These are phyloP conservation scores for Moringa oleifera DNA, from an alignment of 345 rosid genomes.

Conservation along the genomic window DNA sequence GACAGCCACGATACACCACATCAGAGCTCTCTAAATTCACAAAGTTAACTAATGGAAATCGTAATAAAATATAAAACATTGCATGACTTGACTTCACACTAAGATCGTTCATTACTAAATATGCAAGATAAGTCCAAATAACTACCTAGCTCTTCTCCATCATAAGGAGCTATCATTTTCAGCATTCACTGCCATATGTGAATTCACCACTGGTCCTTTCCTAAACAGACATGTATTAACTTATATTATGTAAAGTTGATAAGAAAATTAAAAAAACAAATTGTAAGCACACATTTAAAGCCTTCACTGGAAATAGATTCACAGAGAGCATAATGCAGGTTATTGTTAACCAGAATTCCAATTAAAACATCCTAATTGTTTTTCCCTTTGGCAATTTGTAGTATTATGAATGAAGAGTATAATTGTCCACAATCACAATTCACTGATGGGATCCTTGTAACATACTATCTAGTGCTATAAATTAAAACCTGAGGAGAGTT, in stretches of 20 bases:
- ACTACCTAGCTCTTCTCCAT: neutral
- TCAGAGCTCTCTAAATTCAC: neutral
- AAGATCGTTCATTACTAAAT: neutral
- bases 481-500: constrained; percentile 58
- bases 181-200: neutral
- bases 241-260: too few species aligned
- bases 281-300: too few species aligned
- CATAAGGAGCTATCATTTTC: neutral
- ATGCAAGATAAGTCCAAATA: neutral
- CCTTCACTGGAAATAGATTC: too few species aligned
- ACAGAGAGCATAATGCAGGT: too few species aligned
- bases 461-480: neutral
- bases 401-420: too few species aligned
- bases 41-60: neutral
- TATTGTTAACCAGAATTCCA: too few species aligned
- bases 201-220: too few species aligned
- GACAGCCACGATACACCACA: constrained; percentile 9
- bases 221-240: too few species aligned
- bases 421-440: neutral
- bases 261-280: too few species aligned
- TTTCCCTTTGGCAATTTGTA: too few species aligned
- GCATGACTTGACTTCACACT: neutral
- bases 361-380: too few species aligned
- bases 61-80: too few species aligned
- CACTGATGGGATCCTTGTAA: neutral